These are phyloP conservation scores for Cicer bijugum DNA, from an alignment of 306 rosid species.

Conservation along the genomic window DNA sequence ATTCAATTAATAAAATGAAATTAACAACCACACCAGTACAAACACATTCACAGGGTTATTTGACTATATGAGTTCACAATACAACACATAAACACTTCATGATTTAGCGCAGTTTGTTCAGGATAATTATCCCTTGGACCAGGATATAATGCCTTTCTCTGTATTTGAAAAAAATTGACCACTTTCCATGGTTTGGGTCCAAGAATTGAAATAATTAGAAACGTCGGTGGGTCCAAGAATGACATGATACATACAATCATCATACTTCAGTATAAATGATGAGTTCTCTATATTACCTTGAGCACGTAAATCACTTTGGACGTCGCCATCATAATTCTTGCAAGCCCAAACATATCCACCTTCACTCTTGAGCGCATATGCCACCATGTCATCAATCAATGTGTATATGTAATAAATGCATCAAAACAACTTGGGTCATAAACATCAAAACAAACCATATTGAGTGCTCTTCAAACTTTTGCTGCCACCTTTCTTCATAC, in stretches of 20 bases:
- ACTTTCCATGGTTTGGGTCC: slow-evolving; percentile 9
- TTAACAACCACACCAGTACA: slow-evolving; percentile 16
- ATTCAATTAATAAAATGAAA: slow-evolving; percentile 17
- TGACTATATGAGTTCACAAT: background rate
- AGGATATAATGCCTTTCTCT: slow-evolving; percentile 15
- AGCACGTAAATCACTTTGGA: slow-evolving; percentile 96
- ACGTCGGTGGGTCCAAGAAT: background rate
- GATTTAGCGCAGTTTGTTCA: too few relatives aligned
- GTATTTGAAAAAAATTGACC: background rate
- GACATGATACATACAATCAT: slow-evolving; percentile 26
- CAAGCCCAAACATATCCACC: slow-evolving; percentile 99
- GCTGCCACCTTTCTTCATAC: slow-evolving; percentile 85
- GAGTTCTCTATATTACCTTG: slow-evolving; percentile 67
- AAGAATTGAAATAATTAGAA: slow-evolving; percentile 27
- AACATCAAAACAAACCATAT: slow-evolving; percentile 69
- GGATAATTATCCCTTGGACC: background rate
- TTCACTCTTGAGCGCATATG: slow-evolving; percentile 90
- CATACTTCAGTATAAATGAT: slow-evolving; percentile 17
- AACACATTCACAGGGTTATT: slow-evolving; percentile 10
- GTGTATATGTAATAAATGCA: slow-evolving; percentile 15
- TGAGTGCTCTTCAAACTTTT: slow-evolving; percentile 79
- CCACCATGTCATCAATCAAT: slow-evolving; percentile 93
- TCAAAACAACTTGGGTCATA: slow-evolving; percentile 27
- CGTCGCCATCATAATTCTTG: slow-evolving; percentile 98
- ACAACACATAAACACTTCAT: background rate